Percentiles rank a stretch among this genome's conserved stretches.
These are phyloP conservation scores for Fusarium sacchari DNA, from an alignment of 2,329 filamentous ascomycete species.

Conservation along the genomic window DNA sequence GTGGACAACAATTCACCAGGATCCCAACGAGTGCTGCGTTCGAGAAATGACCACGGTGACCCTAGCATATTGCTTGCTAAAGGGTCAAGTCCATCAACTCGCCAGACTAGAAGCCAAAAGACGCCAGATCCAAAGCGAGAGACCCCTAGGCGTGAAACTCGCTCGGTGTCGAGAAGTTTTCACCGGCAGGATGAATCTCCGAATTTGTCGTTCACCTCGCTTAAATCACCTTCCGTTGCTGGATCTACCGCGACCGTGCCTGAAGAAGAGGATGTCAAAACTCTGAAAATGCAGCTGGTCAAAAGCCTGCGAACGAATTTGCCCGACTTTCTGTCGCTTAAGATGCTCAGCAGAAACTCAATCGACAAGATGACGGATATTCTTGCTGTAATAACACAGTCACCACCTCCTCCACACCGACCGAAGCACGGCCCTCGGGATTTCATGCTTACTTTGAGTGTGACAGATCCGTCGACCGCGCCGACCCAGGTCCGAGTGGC, in stretches of 20 bases:
- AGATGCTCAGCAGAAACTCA: constrained; percentile 61
- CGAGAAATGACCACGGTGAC: constrained; percentile 37
- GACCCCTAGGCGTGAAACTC: constrained; percentile 39
- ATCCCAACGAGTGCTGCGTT: constrained; percentile 44
- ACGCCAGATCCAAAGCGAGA: constrained; percentile 38
- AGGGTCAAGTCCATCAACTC: constrained; percentile 34
- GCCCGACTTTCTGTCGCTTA: constrained; percentile 63
- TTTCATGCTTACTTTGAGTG: constrained; percentile 67
- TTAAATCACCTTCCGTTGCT: constrained; percentile 45
- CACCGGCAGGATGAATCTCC: constrained; percentile 35
- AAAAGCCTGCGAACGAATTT: constrained; percentile 60
- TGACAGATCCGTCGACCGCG: constrained; percentile 66
- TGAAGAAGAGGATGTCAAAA: constrained; percentile 45
- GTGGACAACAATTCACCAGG: constrained; percentile 34
- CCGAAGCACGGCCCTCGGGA: constrained; percentile 68
- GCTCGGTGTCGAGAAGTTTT: constrained; percentile 35
- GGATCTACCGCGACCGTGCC: constrained; percentile 35
- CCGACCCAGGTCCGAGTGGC: constrained; percentile 63
- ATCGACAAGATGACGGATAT: constrained; percentile 62
- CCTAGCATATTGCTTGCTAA: constrained; percentile 43
- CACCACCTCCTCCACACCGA: constrained; percentile 61
- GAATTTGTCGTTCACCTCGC: constrained; percentile 30
- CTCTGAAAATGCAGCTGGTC: constrained; percentile 58
- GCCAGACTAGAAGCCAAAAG: constrained; percentile 34
- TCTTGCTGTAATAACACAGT: constrained; percentile 63